Evolutionary conservation across 2,329 filamentous ascomycete genomes (phyloP).

Genomic region (Colletotrichum shisoi): DNA sequence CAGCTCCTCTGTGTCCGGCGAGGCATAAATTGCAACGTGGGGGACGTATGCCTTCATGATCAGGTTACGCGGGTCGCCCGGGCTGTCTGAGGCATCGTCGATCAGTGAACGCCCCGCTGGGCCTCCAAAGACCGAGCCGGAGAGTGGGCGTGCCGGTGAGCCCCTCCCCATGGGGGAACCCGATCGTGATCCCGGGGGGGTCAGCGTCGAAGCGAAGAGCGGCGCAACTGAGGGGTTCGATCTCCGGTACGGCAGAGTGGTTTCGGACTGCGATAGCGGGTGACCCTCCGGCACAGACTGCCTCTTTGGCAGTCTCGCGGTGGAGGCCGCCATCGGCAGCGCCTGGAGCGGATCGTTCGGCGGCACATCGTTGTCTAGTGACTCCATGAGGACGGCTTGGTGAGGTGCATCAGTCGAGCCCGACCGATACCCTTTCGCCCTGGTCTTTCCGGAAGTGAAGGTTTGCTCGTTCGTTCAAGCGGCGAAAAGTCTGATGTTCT

Average conservation of each 20-base stretch:
- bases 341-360: slow-evolving; percentile 73
- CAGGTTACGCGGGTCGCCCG: slow-evolving; percentile 67
- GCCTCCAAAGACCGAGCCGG: slow-evolving; percentile 66
- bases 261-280: slow-evolving; percentile 60
- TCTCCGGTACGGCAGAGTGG: slow-evolving; percentile 61
- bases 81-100: slow-evolving; percentile 55
- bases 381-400: slow-evolving; percentile 64
- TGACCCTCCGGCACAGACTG: slow-evolving; percentile 61
- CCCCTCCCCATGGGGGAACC: slow-evolving; percentile 70
- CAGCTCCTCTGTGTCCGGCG: slow-evolving; percentile 82
- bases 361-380: slow-evolving; percentile 68
- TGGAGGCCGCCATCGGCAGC: slow-evolving; percentile 71
- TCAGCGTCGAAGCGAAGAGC: slow-evolving; percentile 70
- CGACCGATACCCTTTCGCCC: slow-evolving; percentile 35
- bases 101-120: slow-evolving; percentile 55
- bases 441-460: slow-evolving; percentile 20
- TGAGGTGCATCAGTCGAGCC: slow-evolving; percentile 31
- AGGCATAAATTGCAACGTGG: slow-evolving; percentile 86
- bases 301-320: slow-evolving; percentile 68
- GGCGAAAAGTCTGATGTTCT: slow-evolving; percentile 8
- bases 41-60: slow-evolving; percentile 88
- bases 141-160: slow-evolving; percentile 62
- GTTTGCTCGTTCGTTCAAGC: neutral
- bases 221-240: slow-evolving; percentile 67
- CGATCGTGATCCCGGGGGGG: slow-evolving; percentile 72